Base-by-base conservation (phyloP, 306 rosid genomes). In the Ormosia emarginata region DNA sequence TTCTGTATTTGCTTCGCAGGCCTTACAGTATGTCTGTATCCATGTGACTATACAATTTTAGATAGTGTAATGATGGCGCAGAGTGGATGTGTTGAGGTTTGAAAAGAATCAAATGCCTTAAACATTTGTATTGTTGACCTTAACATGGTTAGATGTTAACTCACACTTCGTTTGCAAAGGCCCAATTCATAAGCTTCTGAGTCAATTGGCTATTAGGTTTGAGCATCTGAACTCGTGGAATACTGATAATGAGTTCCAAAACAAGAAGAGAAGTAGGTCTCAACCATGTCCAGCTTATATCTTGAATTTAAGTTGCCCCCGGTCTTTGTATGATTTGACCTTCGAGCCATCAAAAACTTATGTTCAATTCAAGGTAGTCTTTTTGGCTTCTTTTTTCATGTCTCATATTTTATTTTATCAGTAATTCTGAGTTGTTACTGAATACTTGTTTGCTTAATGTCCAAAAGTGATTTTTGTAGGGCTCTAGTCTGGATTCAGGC, bases 21-120 rank as follows among this genome's bases (percentile, higher is more conserved):
- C 87, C 80, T 86, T 95, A 77, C 97, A 95, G 83, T 93, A 90
- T 86, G 71, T 92, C 89, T 95, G 99, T 95, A 95, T 95, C 99
- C 99, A 7, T 82, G 66, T 64, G 90, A 84, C 44, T 69, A 46
- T 69, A 75, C 71, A 76, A 77, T 49, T 75, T 71, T 86, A 77
- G 64, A 81, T 85, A 75, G 71, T 78, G 59, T 77, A 85, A 36
- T 58, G 49, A 70, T 52, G 77, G 81, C 66, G 66, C 62, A 50
- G 84, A 81, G 74, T 80, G 84, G 77, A 44, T 79, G 15, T 72
- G 10, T 57, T 76, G 81, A 61, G 79, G 74, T 70, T 79, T 73
- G 77, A 67, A 74, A 79, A 76, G 74, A 85, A 74, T 75, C 63
- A 81, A 47, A 58, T 59, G 30, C 46, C 74, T 41, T 50, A 15